A percentile compares a stretch with the other conserved stretches of the same genome.
Conservation (phyloP, 108 stramenopile species). For the Nannochloropsis oceanica region DNA sequence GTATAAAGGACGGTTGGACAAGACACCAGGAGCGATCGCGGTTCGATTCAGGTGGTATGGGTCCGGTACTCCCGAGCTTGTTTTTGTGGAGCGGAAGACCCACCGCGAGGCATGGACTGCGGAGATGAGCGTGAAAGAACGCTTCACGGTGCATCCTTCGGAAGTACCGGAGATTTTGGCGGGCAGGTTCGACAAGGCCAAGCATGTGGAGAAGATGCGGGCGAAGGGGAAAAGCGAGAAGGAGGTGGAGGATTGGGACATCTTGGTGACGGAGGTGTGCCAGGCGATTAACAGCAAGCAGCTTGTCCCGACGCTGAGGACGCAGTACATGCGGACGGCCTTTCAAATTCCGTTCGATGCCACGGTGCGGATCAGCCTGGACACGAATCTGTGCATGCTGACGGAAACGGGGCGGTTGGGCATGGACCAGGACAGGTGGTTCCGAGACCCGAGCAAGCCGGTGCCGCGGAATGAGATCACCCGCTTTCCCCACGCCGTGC, state of each 20-base stretch:
- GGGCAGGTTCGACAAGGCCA: constrained; percentile 5
- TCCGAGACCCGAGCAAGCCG: constrained; percentile 62
- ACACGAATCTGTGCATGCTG: constrained; percentile 92
- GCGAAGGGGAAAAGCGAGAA: constrained; percentile 60
- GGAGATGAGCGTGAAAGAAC: constrained; percentile 85
- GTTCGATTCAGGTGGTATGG: constrained; percentile 81
- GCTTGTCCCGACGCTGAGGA: constrained; percentile 81
- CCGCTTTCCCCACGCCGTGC: constrained; percentile 84
- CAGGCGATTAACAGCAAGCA: constrained; percentile 77
- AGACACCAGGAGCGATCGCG: constrained; percentile 85
- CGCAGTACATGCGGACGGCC: constrained; percentile 90
- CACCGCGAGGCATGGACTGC: constrained; percentile 97
- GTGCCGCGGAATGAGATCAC: constrained; percentile 61
- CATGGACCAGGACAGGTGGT: constrained; percentile 42
- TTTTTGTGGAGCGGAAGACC: constrained; percentile 95
- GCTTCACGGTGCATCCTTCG: constrained; percentile 47
- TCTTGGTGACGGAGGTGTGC: constrained; percentile 62
- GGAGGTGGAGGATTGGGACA: constrained; percentile 59
- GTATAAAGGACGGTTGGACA: constrained; percentile 87
- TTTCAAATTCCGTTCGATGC: constrained; percentile 93
- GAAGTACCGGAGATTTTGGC: constrained; percentile 1
- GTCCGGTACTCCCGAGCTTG: constrained; percentile 45
- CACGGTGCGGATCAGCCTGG: constrained; percentile 80
- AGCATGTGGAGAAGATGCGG: constrained; percentile 47
- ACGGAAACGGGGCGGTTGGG: constrained; percentile 41